phyloP scores from a whole-genome alignment of 257 asterid genomes.

The Nicotiana paniculata region DNA sequence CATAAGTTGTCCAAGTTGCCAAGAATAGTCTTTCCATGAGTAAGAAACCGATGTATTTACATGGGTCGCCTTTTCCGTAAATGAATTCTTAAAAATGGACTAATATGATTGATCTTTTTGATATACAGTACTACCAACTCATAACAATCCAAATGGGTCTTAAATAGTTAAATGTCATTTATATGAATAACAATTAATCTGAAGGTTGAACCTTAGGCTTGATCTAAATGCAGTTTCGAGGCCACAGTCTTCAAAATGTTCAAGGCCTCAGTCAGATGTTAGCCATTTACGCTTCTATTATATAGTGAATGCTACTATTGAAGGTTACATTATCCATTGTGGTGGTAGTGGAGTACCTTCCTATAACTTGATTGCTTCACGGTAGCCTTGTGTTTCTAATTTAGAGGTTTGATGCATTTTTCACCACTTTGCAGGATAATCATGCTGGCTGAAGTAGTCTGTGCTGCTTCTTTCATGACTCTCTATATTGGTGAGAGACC shows the following conservation, averaged over 20 bases:
- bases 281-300: not conserved
- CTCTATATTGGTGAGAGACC: constrained; percentile 67
- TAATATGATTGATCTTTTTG: not conserved
- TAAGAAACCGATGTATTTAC: not conserved
- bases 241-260: not conserved
- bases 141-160: not conserved
- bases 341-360: not conserved
- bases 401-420: not conserved
- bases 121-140: not conserved
- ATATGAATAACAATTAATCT: not conserved
- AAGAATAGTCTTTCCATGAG: not conserved
- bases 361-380: not conserved
- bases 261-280: not conserved
- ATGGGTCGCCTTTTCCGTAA: not conserved
- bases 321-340: not conserved
- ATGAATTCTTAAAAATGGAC: not conserved
- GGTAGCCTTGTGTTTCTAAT: not conserved
- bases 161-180: not conserved
- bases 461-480: constrained; percentile 81
- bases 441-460: constrained; percentile 78
- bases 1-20: not conserved
- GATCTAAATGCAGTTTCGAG: not conserved
- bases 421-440: constrained; percentile 55
- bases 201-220: not conserved
- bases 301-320: not conserved